A percentile compares a stretch with the other conserved stretches of the same genome.
Evolutionary conservation across 352 stramenopile species (phyloP).

Genomic region (Lagenidium giganteum): DNA sequence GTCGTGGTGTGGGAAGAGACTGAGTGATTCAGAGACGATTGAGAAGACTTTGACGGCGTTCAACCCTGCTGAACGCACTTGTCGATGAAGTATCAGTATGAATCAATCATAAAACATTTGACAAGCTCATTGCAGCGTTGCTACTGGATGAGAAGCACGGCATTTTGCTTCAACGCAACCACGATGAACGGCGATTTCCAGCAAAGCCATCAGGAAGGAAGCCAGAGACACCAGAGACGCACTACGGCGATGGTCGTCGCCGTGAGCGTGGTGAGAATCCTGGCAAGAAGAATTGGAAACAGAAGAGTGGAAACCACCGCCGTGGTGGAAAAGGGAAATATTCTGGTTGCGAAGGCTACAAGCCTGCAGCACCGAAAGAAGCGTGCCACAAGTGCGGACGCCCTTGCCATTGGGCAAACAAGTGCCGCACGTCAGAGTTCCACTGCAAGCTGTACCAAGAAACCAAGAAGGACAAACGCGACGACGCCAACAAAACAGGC

Average conservation of each 20-base stretch:
- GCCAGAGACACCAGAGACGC: background rate
- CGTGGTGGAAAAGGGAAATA: background rate
- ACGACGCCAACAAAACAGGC: no score
- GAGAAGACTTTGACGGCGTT: constrained; percentile 8
- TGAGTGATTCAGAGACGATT: constrained; percentile 8
- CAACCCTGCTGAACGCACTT: constrained; percentile 5
- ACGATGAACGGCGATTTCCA: constrained; percentile 7
- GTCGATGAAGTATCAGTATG: constrained; percentile 1
- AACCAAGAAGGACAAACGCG: no score
- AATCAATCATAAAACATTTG: constrained; percentile 8
- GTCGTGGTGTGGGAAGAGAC: constrained; percentile 4
- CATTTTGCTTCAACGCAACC: constrained; percentile 8
- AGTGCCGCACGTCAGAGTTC: constrained; percentile 2
- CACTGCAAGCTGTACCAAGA: constrained; percentile 12
- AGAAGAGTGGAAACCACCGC: background rate
- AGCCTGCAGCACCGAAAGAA: no score
- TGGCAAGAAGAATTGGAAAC: background rate
- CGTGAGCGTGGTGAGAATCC: no score
- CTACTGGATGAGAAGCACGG: constrained; percentile 12
- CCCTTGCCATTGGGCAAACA: background rate
- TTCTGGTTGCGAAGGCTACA: background rate
- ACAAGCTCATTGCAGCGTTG: constrained; percentile 7
- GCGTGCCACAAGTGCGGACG: constrained; percentile 6
- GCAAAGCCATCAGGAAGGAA: background rate
- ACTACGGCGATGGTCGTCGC: constrained; percentile 4